Evolutionary conservation across 352 stramenopile genomes (phyloP), one percentile per base, ranked within the genome.

Genomic region (Poterioochromonas sp.): DNA sequence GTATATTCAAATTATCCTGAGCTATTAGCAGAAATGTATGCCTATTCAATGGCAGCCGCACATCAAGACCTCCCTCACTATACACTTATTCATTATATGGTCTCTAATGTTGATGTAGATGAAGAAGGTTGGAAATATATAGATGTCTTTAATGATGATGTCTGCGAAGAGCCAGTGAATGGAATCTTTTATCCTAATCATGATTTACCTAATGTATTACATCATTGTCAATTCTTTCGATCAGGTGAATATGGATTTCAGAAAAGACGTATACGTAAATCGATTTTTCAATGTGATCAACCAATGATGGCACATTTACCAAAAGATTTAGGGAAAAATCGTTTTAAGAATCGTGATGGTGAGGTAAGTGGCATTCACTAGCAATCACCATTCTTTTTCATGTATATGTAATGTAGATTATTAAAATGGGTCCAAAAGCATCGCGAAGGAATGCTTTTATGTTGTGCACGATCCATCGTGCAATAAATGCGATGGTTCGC

Each of bases 21-120:
- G 41, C 51, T 87, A 35, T 58, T 87, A 15, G 82, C 84, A 44
- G 84, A 87, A 47, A 87, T 87, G 84, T 86, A 80, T 77, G 84
- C 78, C 1, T 86, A 85, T 51, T 84, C 79, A 0, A 86, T 87
- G 80, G 80, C 83, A 64, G 84, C 80, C 8, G 83, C 83, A 18
- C 80, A 86, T 79, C 26, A 81, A 80, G 54, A 76, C 34, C 34
- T 87, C 58, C 80, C 0, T 70, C 37, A 86, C 81, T 82, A 76
- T 40, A 63, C 37, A 41, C 32, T 82, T 0, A 37, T 43, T 43
- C 58, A 81, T 60, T 47, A 49, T 40, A 82, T 82, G 79, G 34
- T 82, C 18, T 70, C 37, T 26, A 82, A 82, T 44, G 64, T 49
- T 26, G 18, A 73, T 32, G 37, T 83, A 41, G 78, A 84, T 73